Base-by-base conservation (phyloP, 805 yeast genomes). In the Lipomyces starkeyi region DNA sequence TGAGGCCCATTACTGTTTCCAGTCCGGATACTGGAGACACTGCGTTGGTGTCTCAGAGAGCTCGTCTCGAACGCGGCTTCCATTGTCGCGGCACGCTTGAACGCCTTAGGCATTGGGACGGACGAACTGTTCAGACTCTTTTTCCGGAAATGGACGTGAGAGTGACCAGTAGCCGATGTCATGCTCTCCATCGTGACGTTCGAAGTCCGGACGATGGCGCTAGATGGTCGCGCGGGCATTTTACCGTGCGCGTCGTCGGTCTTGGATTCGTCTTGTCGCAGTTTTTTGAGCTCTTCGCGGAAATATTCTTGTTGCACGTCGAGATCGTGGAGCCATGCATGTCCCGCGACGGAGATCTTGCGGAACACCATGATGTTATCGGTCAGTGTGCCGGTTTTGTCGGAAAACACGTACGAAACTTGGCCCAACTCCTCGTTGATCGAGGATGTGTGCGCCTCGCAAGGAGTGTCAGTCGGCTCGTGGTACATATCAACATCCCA, bases 341-440 rank as follows among this genome's bases (percentile, higher is more conserved):
- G 84, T 1, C 99, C 99, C 63, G 90, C 89, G 4, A 95, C 88
- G 9, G 96, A 87, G 73, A 94, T 85, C 75, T 93, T 93, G 58
- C 97, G 84, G 78, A 95, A 95, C 34, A 94, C 80, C 99, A 95
- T 95, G 74, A 88, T 80, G 76, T 95, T 95, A 74, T 95, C 98
- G 0, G 99, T 95, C 69, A 95, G 83, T 0, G 99, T 95, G 9
- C 99, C 99, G 0, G 99, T 95, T 78, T 95, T 95, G 79, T 95
- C 99, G 68, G 97, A 91, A 77, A 95, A 95, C 2, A 95, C 85
- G 76, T 94, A 93, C 60, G 97, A 89, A 0, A 96, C 98, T 77
- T 95, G 99, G 2, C 99, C 99, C 74, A 95, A 82, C 79, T 95
- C 99, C 77, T 95, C 99, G 71, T 95, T 84, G 72, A 95, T 92